These are phyloP conservation scores for Lactifluus piperatus DNA, from an alignment of 768 basidiomycete species.

Conservation along the genomic window DNA sequence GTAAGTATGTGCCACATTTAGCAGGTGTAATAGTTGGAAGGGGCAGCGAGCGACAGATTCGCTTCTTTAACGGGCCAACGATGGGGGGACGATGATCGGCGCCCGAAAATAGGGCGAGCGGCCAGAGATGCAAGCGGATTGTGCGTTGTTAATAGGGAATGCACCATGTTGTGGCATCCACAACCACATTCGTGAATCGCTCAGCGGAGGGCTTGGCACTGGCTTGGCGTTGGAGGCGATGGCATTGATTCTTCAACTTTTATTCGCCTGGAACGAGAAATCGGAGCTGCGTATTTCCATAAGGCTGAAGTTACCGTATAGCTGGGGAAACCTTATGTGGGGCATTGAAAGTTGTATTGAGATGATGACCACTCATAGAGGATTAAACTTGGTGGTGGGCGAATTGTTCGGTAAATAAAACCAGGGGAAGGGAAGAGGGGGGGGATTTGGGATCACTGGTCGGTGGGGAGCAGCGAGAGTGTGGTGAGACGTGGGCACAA, in stretches of 20 bases:
- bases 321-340: not conserved
- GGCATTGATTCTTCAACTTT: not conserved
- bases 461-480: not conserved
- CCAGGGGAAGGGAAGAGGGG: not conserved
- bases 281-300: not conserved
- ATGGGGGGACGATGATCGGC: not conserved
- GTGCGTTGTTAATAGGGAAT: not conserved
- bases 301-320: not conserved
- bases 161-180: not conserved
- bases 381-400: not conserved
- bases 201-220: not conserved
- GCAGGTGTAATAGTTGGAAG: constrained; percentile 12
- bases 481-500: not conserved
- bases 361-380: not conserved
- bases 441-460: not conserved
- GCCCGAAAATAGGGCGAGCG: not conserved
- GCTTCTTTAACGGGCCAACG: not conserved
- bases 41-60: not conserved
- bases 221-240: not conserved
- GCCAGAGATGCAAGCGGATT: not conserved
- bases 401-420: not conserved
- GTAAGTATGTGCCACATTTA: constrained; percentile 11
- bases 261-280: not conserved
- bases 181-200: not conserved
- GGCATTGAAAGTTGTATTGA: not conserved